A percentile compares a stretch with the other conserved stretches of the same genome.
Conservation (phyloP, 495 filamentous ascomycete species). For the Schizothecium vesticola region DNA sequence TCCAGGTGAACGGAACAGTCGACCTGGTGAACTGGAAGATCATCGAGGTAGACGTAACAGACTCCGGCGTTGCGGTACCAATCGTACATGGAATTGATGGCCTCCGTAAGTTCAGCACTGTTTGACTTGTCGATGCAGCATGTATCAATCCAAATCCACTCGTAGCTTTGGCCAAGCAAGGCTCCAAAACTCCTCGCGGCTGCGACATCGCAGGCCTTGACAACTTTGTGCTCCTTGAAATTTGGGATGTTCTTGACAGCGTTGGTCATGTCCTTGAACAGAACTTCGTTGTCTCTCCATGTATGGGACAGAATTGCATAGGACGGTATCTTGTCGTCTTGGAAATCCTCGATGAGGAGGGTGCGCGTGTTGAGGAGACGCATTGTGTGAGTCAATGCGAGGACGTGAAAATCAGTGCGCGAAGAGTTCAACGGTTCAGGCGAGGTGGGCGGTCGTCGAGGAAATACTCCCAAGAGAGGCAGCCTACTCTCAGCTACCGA, state of each 20-base stretch:
- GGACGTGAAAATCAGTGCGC: too few species aligned
- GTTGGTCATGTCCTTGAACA: neutral
- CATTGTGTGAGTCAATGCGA: too few species aligned
- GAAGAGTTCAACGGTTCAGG: too few species aligned
- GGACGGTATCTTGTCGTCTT: neutral
- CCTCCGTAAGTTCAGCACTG: too few species aligned
- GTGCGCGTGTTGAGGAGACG: neutral
- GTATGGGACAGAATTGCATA: neutral
- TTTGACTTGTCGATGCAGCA: too few species aligned
- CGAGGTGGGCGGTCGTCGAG: too few species aligned
- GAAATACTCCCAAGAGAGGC: too few species aligned
- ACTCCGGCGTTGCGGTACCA: neutral
- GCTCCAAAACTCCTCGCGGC: too few species aligned
- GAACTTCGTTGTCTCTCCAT: neutral
- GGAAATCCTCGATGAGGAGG: neutral
- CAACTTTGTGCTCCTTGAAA: neutral
- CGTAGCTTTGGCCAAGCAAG: too few species aligned
- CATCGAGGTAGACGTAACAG: neutral
- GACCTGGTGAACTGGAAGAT: neutral
- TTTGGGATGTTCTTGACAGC: neutral
- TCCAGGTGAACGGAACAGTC: too few species aligned
- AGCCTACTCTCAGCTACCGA: too few species aligned
- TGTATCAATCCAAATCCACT: neutral
- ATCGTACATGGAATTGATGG: constrained; percentile 5
- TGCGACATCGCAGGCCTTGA: neutral